Evolutionary conservation across 495 filamentous ascomycete species (phyloP).

Genomic region (Emericellopsis terricola): DNA sequence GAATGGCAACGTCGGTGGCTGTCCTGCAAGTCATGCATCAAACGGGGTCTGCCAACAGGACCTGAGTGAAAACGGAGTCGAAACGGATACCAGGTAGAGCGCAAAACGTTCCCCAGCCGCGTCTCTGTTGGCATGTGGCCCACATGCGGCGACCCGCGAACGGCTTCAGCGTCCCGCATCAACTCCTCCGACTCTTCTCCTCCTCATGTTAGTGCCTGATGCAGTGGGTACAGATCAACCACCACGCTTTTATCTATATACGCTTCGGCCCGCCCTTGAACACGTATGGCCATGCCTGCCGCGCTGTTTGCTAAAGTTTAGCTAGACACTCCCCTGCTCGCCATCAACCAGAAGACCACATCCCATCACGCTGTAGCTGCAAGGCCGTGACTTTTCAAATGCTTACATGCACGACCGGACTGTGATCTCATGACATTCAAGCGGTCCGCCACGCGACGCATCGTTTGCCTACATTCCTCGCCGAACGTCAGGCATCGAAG

Average conservation of each 20-base stretch:
- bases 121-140: too few species aligned
- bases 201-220: too few species aligned
- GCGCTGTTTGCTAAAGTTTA: neutral
- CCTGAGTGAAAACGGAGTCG: neutral
- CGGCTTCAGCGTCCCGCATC: too few species aligned
- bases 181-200: too few species aligned
- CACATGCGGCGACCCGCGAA: too few species aligned
- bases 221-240: too few species aligned
- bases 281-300: too few species aligned
- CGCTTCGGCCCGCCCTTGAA: too few species aligned
- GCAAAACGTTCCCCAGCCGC: too few species aligned
- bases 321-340: neutral
- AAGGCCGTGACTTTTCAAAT: neutral
- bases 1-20: too few species aligned
- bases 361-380: neutral
- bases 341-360: neutral
- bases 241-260: too few species aligned
- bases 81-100: neutral
- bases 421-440: neutral
- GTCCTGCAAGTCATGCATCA: neutral
- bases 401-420: neutral
- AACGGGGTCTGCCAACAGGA: neutral
- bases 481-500: constrained; percentile 45
- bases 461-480: neutral
- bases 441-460: neutral